These are phyloP conservation scores for Saksenaea oblongispora DNA, from an alignment of 371 early-diverging fungal genomes.

Conservation along the genomic window DNA sequence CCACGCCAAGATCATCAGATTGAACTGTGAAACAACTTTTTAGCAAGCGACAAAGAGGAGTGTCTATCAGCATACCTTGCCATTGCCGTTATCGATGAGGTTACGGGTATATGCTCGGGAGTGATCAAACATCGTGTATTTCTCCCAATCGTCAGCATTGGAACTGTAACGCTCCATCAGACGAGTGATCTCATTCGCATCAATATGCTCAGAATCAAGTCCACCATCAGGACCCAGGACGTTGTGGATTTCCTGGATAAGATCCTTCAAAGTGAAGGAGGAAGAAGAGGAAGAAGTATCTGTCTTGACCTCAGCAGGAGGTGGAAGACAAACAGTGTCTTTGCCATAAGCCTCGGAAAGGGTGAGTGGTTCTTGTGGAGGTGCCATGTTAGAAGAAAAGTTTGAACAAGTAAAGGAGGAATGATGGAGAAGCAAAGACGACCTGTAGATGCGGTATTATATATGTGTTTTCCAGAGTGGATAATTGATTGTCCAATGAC, in stretches of 20 bases:
- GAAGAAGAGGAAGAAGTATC: neutral
- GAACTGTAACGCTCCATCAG: conserved; percentile 69
- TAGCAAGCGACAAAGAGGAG: neutral
- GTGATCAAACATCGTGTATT: conserved; percentile 81
- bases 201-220: conserved; percentile 56
- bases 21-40: conserved; percentile 56
- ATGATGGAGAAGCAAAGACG: neutral
- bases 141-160: conserved; percentile 71
- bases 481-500: neutral
- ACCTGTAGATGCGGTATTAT: neutral
- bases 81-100: conserved; percentile 91
- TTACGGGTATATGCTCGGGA: conserved; percentile 79
- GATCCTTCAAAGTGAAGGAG: neutral
- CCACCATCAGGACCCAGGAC: conserved; percentile 30
- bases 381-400: neutral
- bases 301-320: neutral
- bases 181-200: conserved; percentile 59
- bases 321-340: neutral
- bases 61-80: conserved; percentile 50
- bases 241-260: conserved; percentile 19
- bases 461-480: neutral
- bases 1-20: conserved; percentile 92
- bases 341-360: neutral
- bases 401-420: neutral
- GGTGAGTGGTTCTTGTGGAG: conserved; percentile 3